A percentile compares a stretch with the other conserved stretches of the same genome.
These are phyloP conservation scores for Lichtheimia corymbifera DNA, from an alignment of 371 early-diverging fungal species.

Conservation along the genomic window DNA sequence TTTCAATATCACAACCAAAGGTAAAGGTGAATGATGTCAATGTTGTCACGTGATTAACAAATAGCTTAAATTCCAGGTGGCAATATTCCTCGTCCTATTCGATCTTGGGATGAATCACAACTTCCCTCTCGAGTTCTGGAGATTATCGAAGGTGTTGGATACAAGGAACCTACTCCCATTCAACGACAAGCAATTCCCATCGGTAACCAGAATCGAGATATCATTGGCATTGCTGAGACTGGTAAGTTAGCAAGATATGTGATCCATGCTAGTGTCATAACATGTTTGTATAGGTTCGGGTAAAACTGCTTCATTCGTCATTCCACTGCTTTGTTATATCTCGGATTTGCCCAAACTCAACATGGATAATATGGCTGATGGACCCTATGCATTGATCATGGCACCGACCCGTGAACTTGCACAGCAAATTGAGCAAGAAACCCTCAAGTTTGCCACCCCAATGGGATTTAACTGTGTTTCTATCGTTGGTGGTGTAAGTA, in stretches of 20 bases:
- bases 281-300: slow-evolving; percentile 65
- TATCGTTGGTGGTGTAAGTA: slow-evolving; percentile 87
- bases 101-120: slow-evolving; percentile 86
- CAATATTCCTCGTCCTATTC: slow-evolving; percentile 89
- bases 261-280: slow-evolving; percentile 1
- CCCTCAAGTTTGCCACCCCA: slow-evolving; percentile 81
- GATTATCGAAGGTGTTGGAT: slow-evolving; percentile 81
- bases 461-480: slow-evolving; percentile 86
- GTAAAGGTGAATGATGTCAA: slow-evolving; percentile 24
- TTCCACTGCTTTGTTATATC: slow-evolving; percentile 94
- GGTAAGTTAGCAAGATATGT: slow-evolving; percentile 52
- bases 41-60: no score
- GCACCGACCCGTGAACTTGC: slow-evolving; percentile 98
- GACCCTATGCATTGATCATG: slow-evolving; percentile 92
- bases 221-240: slow-evolving; percentile 98
- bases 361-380: slow-evolving; percentile 75
- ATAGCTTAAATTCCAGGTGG: slow-evolving; percentile 51
- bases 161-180: slow-evolving; percentile 96
- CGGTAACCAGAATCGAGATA: slow-evolving; percentile 88
- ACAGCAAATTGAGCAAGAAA: slow-evolving; percentile 90
- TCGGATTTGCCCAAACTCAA: slow-evolving; percentile 74
- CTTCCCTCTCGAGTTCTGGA: slow-evolving; percentile 69
- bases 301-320: slow-evolving; percentile 97
- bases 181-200: slow-evolving; percentile 98
- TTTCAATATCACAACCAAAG: slow-evolving; percentile 93